Evolutionary conservation across 2,329 filamentous ascomycete species (phyloP), one percentile per base, ranked within the genome.

Genomic region (Orbilia blumenaviensis): DNA sequence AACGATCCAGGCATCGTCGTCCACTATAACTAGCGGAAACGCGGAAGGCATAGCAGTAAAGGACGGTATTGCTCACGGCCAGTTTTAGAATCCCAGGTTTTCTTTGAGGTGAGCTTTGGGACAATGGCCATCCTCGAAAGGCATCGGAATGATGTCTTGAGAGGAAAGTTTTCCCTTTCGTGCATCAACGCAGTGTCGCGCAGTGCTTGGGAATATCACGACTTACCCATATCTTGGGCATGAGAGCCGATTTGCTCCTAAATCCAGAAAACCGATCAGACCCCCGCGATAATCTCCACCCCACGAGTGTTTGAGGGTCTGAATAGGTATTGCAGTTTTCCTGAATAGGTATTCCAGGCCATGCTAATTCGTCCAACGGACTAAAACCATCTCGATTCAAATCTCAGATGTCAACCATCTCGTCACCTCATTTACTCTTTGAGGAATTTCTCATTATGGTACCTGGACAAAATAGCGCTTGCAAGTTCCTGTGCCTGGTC

Each of bases 401-500:
- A 58, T 14, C 18, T 18, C 21, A 46, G 25, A 36, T n/a, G 63
- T 56, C 62, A 44, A 58, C 27, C 23, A 75, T 56, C n/a, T 54
- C 14, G 52, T 25, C 32, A 2, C 27, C 27, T 44, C 50, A 16
- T 66, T 48, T 67, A n/a, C 54, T 44, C 29, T 27, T 44, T 58
- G 25, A 25, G 32, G 69, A 9, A 32, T 14, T 44, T 21, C n/a
- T 25, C 25, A 18, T 21, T 44, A 46, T 63, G 23, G 42, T 72
- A 60, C 58, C 60, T 56, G 25, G 12, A 34, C n/a, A 52, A 66
- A 61, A 56, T 56, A 56, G 50, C 50, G 29, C 50, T 16, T 56
- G n/a, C 2, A n/a, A 34, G 42, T 54, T 29, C 42, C 62, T 74
- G 69, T 74, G 62, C 69, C 69, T 74, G 69, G 16, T 16, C 6